Percentiles rank a stretch among this genome's conserved stretches.
These are phyloP conservation scores for Conticribra weissflogii DNA, from an alignment of 108 stramenopile species.

Conservation along the genomic window DNA sequence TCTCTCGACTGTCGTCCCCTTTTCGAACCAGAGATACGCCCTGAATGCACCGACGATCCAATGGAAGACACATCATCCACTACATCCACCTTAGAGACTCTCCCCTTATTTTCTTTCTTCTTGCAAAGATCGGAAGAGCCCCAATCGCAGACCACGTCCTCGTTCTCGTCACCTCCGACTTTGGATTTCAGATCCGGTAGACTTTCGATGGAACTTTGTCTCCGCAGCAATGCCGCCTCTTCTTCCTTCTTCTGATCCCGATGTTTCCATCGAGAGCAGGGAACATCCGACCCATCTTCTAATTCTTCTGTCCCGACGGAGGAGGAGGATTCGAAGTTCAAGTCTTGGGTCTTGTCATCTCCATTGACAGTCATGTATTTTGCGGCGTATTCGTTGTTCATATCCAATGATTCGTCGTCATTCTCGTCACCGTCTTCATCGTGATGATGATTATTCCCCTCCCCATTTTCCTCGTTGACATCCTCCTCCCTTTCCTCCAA, in stretches of 20 bases:
- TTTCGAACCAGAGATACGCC: neutral
- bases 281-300: neutral
- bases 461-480: neutral
- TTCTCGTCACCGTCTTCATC: neutral
- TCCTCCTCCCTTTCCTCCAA: neutral
- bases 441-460: too few species aligned
- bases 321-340: neutral
- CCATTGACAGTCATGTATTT: neutral
- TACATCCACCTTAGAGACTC: neutral
- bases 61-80: conserved; percentile 23
- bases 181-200: neutral
- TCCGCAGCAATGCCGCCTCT: neutral
- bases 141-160: too few species aligned
- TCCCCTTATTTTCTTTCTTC: conserved; percentile 2
- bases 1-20: neutral
- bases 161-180: too few species aligned
- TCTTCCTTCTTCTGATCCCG: neutral
- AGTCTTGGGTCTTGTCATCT: neutral
- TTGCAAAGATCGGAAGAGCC: neutral
- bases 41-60: conserved; percentile 22
- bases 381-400: too few species aligned
- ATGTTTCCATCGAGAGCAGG: neutral
- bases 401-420: too few species aligned
- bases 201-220: neutral
- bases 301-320: neutral